These are phyloP conservation scores for Cladophialophora exuberans DNA, from an alignment of 2,329 filamentous ascomycete genomes.

Conservation along the genomic window DNA sequence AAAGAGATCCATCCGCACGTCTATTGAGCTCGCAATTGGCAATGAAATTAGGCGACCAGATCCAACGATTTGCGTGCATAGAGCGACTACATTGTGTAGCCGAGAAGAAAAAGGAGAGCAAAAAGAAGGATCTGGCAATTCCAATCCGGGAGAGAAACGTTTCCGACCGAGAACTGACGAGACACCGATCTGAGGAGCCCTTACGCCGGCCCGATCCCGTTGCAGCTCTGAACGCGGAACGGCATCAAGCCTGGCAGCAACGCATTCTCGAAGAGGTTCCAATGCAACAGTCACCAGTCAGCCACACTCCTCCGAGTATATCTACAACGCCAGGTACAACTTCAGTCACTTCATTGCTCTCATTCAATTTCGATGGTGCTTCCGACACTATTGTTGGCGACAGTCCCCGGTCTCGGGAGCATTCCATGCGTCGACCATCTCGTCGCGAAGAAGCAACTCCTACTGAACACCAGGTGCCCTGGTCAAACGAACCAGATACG, in stretches of 20 bases:
- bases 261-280: constrained; percentile 6
- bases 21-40: constrained; percentile 40
- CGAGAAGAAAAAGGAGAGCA: constrained; percentile 5
- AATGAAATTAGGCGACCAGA: constrained; percentile 32
- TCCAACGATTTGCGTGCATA: constrained; percentile 44
- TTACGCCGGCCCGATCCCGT: constrained; percentile 9
- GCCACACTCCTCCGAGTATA: constrained; percentile 5
- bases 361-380: constrained; percentile 27
- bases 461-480: constrained; percentile 6
- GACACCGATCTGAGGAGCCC: neutral
- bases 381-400: constrained; percentile 24
- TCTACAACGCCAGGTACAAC: constrained; percentile 18
- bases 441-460: constrained; percentile 5
- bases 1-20: constrained; percentile 38
- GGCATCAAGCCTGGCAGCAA: constrained; percentile 11
- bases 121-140: neutral
- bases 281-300: constrained; percentile 15
- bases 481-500: constrained; percentile 12
- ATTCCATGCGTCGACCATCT: constrained; percentile 8
- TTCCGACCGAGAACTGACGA: neutral
- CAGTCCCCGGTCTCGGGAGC: constrained; percentile 25
- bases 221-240: neutral
- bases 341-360: constrained; percentile 23
- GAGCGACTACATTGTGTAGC: constrained; percentile 27
- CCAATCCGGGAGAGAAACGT: constrained; percentile 7